phyloP scores from a whole-genome alignment of 225 moss, liverwort and hornwort species.

The Lunularia cruciata region DNA sequence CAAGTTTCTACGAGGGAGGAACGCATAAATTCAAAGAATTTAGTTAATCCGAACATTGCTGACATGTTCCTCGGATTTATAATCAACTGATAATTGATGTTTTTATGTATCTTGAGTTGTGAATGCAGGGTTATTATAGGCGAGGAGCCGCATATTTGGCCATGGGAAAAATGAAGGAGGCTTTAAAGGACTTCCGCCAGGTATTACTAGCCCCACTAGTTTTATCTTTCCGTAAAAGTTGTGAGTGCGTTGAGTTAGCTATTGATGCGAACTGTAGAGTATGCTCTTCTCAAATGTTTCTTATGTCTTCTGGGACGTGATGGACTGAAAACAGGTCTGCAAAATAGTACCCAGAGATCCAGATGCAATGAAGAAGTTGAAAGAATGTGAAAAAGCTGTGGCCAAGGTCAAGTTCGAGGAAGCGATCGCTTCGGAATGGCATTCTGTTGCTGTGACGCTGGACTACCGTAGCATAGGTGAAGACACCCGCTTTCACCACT shows the following conservation, averaged over 20 bases:
- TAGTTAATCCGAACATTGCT: too few relatives aligned
- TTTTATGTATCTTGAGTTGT: too few relatives aligned
- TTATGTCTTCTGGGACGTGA: too few relatives aligned
- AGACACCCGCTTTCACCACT: background rate
- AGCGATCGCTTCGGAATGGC: conserved; percentile 72
- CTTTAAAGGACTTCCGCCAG: conserved; percentile 93
- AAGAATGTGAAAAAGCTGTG: conserved; percentile 91
- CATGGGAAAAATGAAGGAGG: conserved; percentile 92
- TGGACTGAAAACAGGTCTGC: conserved; percentile 52
- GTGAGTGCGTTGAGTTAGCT: too few relatives aligned
- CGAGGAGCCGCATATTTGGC: conserved; percentile 92
- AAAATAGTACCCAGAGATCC: conserved; percentile 94
- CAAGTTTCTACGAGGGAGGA: too few relatives aligned
- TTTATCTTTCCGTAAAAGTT: too few relatives aligned
- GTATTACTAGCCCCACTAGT: conserved; percentile 24
- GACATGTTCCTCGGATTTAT: too few relatives aligned
- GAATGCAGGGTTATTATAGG: conserved; percentile 95
- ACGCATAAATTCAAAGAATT: too few relatives aligned
- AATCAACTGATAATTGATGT: too few relatives aligned
- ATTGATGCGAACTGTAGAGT: background rate
- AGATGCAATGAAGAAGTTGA: conserved; percentile 86
- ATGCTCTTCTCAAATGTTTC: background rate
- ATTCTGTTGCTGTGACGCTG: conserved; percentile 62
- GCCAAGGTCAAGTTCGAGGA: conserved; percentile 87
- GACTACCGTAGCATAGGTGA: conserved; percentile 78